Percentiles rank a stretch among this genome's conserved stretches.
phyloP scores from a whole-genome alignment of 1,139 yeast species.

The Pichia sp. region DNA sequence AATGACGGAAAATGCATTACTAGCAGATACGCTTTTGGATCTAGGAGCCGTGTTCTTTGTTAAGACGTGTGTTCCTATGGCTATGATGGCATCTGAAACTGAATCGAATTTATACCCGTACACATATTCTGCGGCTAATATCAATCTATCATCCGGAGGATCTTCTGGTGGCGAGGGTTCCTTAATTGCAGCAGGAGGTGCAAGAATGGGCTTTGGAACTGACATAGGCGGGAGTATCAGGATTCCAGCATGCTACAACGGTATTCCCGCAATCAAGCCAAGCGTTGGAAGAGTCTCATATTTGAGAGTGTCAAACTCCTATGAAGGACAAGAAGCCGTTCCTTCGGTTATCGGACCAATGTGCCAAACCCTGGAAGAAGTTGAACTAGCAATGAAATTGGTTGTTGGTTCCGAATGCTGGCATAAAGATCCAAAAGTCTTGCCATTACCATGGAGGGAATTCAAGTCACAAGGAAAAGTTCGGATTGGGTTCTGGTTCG shows the following conservation, averaged over 20 bases:
- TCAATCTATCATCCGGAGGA: slow-evolving; percentile 44
- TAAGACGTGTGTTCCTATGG: slow-evolving; percentile 54
- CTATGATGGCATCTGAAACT: slow-evolving; percentile 49
- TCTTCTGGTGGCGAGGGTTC: slow-evolving; percentile 62
- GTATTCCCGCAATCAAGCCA: slow-evolving; percentile 48
- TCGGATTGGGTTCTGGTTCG: slow-evolving; percentile 28
- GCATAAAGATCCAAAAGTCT: slow-evolving; percentile 42
- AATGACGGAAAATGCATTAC: slow-evolving; percentile 23
- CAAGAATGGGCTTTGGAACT: slow-evolving; percentile 50
- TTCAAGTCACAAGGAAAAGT: slow-evolving; percentile 23
- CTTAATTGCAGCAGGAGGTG: slow-evolving; percentile 41
- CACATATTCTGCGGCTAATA: slow-evolving; percentile 42
- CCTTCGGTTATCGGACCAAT: slow-evolving; percentile 54
- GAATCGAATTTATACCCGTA: slow-evolving; percentile 44
- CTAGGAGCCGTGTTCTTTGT: slow-evolving; percentile 34
- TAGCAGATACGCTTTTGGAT: slow-evolving; percentile 8
- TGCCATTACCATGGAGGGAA: slow-evolving; percentile 43
- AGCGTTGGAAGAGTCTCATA: slow-evolving; percentile 44
- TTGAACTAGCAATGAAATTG: slow-evolving; percentile 52
- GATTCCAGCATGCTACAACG: slow-evolving; percentile 48
- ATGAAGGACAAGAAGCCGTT: slow-evolving; percentile 49
- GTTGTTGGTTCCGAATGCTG: slow-evolving; percentile 50
- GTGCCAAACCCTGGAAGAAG: slow-evolving; percentile 53
- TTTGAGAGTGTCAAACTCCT: slow-evolving; percentile 44
- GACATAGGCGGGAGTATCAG: slow-evolving; percentile 63